phyloP scores from a whole-genome alignment of 768 basidiomycete species.

The Cystobasidiopsis lactophilus region DNA sequence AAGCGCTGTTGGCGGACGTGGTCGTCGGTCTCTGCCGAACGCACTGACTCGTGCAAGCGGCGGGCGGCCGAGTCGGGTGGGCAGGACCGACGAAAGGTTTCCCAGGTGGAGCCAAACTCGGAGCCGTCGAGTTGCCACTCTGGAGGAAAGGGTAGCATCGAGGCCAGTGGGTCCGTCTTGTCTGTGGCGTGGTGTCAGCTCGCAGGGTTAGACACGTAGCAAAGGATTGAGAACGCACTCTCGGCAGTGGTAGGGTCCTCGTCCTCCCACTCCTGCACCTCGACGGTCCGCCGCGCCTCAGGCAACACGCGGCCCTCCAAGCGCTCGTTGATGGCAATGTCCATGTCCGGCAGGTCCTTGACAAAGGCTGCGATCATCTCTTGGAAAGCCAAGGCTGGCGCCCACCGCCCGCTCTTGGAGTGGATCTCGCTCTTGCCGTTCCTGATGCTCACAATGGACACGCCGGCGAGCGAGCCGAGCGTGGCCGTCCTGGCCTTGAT shows the following conservation, averaged over 20 bases:
- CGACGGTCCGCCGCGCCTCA: constrained; percentile 10
- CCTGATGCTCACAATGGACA: constrained; percentile 18
- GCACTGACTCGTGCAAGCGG: constrained; percentile 55
- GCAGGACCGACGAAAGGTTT: constrained; percentile 82
- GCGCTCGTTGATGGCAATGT: constrained; percentile 78
- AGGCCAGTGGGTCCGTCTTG: constrained; percentile 15
- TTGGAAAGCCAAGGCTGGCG: constrained; percentile 20
- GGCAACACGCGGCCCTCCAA: constrained; percentile 73
- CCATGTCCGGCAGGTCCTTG: constrained; percentile 66
- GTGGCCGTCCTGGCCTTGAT: constrained; percentile 16
- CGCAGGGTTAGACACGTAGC: no score
- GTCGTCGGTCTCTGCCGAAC: constrained; percentile 25
- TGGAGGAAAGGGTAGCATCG: constrained; percentile 33
- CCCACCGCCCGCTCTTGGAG: constrained; percentile 19
- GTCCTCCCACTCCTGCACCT: constrained; percentile 16
- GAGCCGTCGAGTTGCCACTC: constrained; percentile 68
- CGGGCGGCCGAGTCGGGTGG: constrained; percentile 54
- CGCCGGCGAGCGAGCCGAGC: constrained; percentile 18
- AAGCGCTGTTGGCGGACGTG: constrained; percentile 9
- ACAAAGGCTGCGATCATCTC: constrained; percentile 18
- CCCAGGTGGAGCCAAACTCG: constrained; percentile 46
- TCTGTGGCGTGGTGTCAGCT: constrained; percentile 8
- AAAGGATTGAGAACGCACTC: constrained; percentile 12
- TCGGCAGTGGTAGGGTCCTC: constrained; percentile 6
- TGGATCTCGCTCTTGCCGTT: constrained; percentile 18